Evolutionary conservation across 441 rosid species (phyloP).

Genomic region (Daphne laureola): DNA sequence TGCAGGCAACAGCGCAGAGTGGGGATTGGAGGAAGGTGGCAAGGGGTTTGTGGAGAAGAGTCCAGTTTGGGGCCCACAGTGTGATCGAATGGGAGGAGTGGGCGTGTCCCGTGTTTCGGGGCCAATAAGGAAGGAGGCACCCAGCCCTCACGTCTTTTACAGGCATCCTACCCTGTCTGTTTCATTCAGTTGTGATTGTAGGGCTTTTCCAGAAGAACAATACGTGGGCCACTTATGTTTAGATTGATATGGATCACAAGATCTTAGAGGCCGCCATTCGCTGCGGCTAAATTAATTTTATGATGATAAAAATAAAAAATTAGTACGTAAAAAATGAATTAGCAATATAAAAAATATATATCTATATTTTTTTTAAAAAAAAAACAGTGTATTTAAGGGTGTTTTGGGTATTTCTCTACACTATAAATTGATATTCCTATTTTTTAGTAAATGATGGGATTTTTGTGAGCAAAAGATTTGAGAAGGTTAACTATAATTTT

Average conservation of each 20-base stretch:
- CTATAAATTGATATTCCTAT: too few relatives aligned
- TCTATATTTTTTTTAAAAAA: too few relatives aligned
- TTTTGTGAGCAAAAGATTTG: too few relatives aligned
- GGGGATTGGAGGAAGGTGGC: slow-evolving; percentile 32
- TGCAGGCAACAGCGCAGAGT: slow-evolving; percentile 19
- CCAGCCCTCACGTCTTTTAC: not conserved
- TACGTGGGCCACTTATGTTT: slow-evolving; percentile 27
- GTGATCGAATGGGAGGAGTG: slow-evolving; percentile 16
- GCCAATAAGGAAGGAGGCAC: slow-evolving; percentile 17
- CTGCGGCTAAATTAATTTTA: too few relatives aligned
- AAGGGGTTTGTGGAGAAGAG: not conserved
- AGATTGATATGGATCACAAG: slow-evolving; percentile 15
- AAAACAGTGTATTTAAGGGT: too few relatives aligned
- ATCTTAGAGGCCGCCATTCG: too few relatives aligned
- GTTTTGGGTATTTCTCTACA: too few relatives aligned
- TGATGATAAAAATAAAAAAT: too few relatives aligned
- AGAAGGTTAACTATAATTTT: too few relatives aligned
- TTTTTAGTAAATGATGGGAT: too few relatives aligned
- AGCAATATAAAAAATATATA: too few relatives aligned
- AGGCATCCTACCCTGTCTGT: not conserved
- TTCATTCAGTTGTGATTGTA: not conserved
- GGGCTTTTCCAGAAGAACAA: slow-evolving; percentile 21
- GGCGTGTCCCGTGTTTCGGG: slow-evolving; percentile 21
- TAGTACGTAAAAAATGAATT: too few relatives aligned
- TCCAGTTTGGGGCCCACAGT: slow-evolving; percentile 23